Percentiles rank a stretch among this genome's conserved stretches.
Conservation (phyloP, 2,329 filamentous ascomycete genomes). For the Aspergillus sp. region DNA sequence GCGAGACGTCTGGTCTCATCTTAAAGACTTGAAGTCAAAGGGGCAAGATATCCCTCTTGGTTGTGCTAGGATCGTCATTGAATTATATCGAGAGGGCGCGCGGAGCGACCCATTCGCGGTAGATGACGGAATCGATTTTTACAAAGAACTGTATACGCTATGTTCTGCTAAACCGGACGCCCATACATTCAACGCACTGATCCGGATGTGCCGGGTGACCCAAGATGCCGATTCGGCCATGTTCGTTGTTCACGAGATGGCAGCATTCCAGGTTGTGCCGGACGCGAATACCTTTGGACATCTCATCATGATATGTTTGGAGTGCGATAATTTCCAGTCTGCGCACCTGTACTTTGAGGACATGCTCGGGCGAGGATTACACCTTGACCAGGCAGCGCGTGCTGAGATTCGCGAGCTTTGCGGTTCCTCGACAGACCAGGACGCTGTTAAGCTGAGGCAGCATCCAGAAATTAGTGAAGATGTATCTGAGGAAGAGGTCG, state of each 20-base stretch:
- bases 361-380: constrained; percentile 36
- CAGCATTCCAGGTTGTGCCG: constrained; percentile 58
- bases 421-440: constrained; percentile 33
- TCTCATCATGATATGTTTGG: constrained; percentile 62
- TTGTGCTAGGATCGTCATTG: constrained; percentile 55
- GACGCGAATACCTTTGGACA: constrained; percentile 66
- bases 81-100: constrained; percentile 52
- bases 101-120: constrained; percentile 42
- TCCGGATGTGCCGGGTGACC: constrained; percentile 53
- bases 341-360: constrained; percentile 46
- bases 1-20: constrained; percentile 57
- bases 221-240: constrained; percentile 60
- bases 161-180: constrained; percentile 49
- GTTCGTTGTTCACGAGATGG: constrained; percentile 67
- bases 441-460: constrained; percentile 35
- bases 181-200: constrained; percentile 64
- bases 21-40: constrained; percentile 60
- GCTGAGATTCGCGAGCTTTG: constrained; percentile 36
- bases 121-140: constrained; percentile 60
- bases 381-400: constrained; percentile 30
- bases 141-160: constrained; percentile 63
- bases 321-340: constrained; percentile 40
- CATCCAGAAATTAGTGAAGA: constrained; percentile 33
- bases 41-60: constrained; percentile 56
- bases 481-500: neutral